Percentiles rank a stretch among this genome's conserved stretches.
Conservation (phyloP, 345 rosid species). For the Gossypium sturtianum region DNA sequence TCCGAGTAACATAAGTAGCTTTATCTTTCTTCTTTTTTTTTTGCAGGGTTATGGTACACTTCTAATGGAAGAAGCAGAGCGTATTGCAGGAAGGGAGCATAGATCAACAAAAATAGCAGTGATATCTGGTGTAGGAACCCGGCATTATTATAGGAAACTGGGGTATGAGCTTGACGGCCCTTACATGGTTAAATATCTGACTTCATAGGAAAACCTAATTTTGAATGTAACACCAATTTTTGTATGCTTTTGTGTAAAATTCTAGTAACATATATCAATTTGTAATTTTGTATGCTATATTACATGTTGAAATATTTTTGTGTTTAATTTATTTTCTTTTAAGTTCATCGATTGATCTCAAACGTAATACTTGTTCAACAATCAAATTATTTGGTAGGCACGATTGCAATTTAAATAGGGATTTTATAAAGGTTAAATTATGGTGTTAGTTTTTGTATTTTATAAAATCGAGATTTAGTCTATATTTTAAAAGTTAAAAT, state of each 20-base stretch:
- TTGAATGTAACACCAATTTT: constrained; percentile 22
- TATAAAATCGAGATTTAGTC: too few species aligned
- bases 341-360: too few species aligned
- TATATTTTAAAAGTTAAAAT: too few species aligned
- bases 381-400: too few species aligned
- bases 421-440: too few species aligned
- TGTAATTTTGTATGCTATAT: too few species aligned
- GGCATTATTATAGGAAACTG: constrained; percentile 87
- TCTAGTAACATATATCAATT: not conserved
- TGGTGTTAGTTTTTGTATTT: too few species aligned
- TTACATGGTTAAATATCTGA: constrained; percentile 83
- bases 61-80: constrained; percentile 97
- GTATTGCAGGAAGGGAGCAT: constrained; percentile 72
- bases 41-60: constrained; percentile 91
- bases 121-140: constrained; percentile 94
- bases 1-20: not conserved
- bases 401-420: too few species aligned
- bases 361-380: too few species aligned
- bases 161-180: constrained; percentile 97
- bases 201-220: constrained; percentile 16
- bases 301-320: too few species aligned
- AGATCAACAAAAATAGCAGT: constrained; percentile 78
- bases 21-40: not conserved
- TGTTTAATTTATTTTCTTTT: too few species aligned
- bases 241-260: constrained; percentile 7